A percentile compares a stretch with the other conserved stretches of the same genome.
Conservation (phyloP, 2,329 filamentous ascomycete genomes). For the Cladosporium austrohemisphaericum region DNA sequence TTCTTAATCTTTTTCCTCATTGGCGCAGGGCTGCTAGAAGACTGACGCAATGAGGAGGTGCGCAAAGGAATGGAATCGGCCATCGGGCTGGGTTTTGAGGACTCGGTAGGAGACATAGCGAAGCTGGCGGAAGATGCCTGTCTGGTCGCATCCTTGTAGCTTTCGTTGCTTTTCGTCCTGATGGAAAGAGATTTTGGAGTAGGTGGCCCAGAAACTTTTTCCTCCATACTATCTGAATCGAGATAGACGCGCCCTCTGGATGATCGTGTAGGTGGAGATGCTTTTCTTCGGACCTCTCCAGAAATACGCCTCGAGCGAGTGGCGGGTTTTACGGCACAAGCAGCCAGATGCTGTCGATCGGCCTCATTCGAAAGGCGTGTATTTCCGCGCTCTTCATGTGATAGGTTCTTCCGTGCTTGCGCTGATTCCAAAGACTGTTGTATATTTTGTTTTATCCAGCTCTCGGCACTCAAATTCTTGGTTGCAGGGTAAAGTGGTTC, state of each 20-base stretch:
- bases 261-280: background rate
- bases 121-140: constrained; percentile 7
- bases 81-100: constrained; percentile 24
- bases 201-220: constrained; percentile 1
- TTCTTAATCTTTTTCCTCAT: constrained; percentile 25
- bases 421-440: constrained; percentile 23
- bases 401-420: constrained; percentile 18
- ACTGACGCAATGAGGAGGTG: constrained; percentile 33
- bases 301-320: background rate
- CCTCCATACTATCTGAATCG: constrained; percentile 7
- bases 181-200: constrained; percentile 10
- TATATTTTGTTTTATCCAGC: constrained; percentile 28
- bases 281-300: constrained; percentile 5
- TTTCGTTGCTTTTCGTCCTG: constrained; percentile 13
- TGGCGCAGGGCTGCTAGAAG: constrained; percentile 26
- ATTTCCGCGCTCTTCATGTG: background rate
- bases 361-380: background rate
- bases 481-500: constrained; percentile 7
- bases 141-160: constrained; percentile 1
- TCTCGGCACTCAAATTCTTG: constrained; percentile 30
- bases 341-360: constrained; percentile 5
- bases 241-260: constrained; percentile 8
- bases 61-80: constrained; percentile 33
- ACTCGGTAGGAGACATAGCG: constrained; percentile 15
- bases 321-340: background rate